Base-by-base conservation (phyloP, 805 yeast genomes). In the Candida broadrunensis region DNA sequence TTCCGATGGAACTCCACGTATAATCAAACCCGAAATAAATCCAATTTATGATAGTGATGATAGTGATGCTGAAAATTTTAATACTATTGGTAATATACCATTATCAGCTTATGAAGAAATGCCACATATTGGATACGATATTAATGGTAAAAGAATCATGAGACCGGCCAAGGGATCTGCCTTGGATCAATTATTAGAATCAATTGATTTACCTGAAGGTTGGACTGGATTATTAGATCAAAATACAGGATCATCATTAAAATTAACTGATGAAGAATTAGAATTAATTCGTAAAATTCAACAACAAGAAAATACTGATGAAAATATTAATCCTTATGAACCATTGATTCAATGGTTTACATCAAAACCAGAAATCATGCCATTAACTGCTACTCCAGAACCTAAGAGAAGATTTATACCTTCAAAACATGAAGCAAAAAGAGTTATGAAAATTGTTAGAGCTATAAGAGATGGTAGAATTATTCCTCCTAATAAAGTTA, bases 151-250 rank as follows among this genome's bases (percentile, higher is more conserved):
- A 61, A 80, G 99, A 58, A 90, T 93, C 58, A 91, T 93, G 98
- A 81, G 99, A 63, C 99, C 99, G 11, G 99, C 98, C 8, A 85
- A 88, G 55, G 96, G 97, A 12, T 81, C 95, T 43, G 99, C 98
- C 1, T 75, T 93, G 49, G 98, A 93, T 56, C 85, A 84, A 55
- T 75, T 93, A 47, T 70, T 93, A 49, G 99, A 91, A 56, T 73
- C 82, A 23, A 93, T 93, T 45, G 99, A 93, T 46, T 72, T 93
- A 48, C 99, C 99, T 12, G 95, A 88, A 65, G 99, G 99, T 19
- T 93, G 98, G 98, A 93, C 99, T 13, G 99, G 99, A 35, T 73
- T 93, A 46, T 68, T 91, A 46, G 98, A 93, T 63, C 85, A 87
- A 55, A 77, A 82, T 55, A 88, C 98, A 5, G 99, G 99, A 46